These are phyloP conservation scores for Monosporascus sp. DNA, from an alignment of 2,329 filamentous ascomycete genomes.

Conservation along the genomic window DNA sequence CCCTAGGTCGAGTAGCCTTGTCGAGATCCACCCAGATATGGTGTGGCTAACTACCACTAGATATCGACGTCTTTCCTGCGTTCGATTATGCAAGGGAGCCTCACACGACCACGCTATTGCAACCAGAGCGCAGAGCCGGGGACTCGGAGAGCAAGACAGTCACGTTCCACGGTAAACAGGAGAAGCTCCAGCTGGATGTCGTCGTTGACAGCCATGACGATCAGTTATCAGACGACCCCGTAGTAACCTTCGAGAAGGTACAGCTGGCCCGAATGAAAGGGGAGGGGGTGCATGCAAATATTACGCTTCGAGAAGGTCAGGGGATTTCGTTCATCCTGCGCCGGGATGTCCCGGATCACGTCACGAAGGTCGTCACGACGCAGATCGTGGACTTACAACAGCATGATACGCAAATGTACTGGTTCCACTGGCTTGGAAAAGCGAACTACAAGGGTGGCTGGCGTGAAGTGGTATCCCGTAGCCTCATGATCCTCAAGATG, in stretches of 20 bases:
- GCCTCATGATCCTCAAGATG: slow-evolving; percentile 69
- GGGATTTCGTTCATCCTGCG: slow-evolving; percentile 64
- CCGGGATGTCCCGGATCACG: slow-evolving; percentile 53
- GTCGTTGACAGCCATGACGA: slow-evolving; percentile 57
- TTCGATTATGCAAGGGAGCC: slow-evolving; percentile 63
- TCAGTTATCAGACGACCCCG: slow-evolving; percentile 41
- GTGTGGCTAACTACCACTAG: slow-evolving; percentile 21
- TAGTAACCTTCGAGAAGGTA: slow-evolving; percentile 50
- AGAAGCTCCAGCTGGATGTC: slow-evolving; percentile 63
- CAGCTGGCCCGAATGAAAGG: slow-evolving; percentile 48
- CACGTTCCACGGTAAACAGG: slow-evolving; percentile 53
- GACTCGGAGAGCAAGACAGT: slow-evolving; percentile 51
- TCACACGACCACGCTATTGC: slow-evolving; percentile 54
- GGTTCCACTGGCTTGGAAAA: slow-evolving; percentile 68
- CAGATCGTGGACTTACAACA: slow-evolving; percentile 57
- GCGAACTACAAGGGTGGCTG: slow-evolving; percentile 68
- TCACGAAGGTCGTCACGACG: slow-evolving; percentile 53
- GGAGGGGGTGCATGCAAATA: slow-evolving; percentile 56
- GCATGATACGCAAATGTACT: slow-evolving; percentile 64
- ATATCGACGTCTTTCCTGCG: slow-evolving; percentile 67
- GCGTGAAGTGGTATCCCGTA: slow-evolving; percentile 65
- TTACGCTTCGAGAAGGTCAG: slow-evolving; percentile 61
- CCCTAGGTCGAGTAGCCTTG: slow-evolving; percentile 41
- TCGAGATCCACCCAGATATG: slow-evolving; percentile 1
- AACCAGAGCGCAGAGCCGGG: slow-evolving; percentile 34